These are phyloP conservation scores for Neurospora sp. DNA, from an alignment of 2,329 filamentous ascomycete genomes.

Conservation along the genomic window DNA sequence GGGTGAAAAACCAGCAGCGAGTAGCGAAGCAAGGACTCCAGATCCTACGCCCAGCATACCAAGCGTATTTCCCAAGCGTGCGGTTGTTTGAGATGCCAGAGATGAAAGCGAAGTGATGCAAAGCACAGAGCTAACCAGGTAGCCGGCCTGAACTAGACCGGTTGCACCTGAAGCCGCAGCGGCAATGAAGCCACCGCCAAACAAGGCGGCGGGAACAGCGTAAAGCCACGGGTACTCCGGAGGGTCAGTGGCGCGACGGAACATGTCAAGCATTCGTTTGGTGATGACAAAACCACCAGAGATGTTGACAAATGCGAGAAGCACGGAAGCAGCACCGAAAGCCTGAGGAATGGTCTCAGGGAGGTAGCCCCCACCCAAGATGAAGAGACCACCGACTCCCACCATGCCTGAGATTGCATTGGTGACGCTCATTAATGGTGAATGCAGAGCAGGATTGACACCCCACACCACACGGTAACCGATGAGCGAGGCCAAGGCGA, in stretches of 20 bases:
- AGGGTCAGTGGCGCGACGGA: constrained; percentile 76
- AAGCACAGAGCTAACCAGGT: constrained; percentile 72
- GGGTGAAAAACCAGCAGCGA: constrained; percentile 70
- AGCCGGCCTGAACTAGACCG: constrained; percentile 78
- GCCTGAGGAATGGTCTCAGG: constrained; percentile 70
- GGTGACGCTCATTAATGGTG: constrained; percentile 84
- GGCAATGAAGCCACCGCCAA: constrained; percentile 71
- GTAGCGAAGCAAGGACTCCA: constrained; percentile 72
- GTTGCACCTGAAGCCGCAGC: constrained; percentile 74
- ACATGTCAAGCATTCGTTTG: constrained; percentile 91
- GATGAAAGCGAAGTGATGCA: constrained; percentile 80
- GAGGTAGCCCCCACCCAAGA: constrained; percentile 73
- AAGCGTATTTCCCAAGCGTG: constrained; percentile 74
- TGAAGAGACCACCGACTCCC: constrained; percentile 77
- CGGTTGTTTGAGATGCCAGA: constrained; percentile 72
- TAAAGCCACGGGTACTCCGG: constrained; percentile 86
- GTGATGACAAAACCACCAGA: constrained; percentile 86
- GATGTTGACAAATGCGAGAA: constrained; percentile 81
- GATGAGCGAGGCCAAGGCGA: constrained; percentile 73
- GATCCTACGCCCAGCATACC: constrained; percentile 78
- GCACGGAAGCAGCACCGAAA: constrained; percentile 69
- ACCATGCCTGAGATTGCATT: constrained; percentile 91
- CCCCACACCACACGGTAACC: constrained; percentile 88
- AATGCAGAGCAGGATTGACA: constrained; percentile 73
- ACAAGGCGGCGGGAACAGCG: constrained; percentile 64